phyloP scores from a whole-genome alignment of 768 basidiomycete genomes.

The Rhodotorula diobovata region DNA sequence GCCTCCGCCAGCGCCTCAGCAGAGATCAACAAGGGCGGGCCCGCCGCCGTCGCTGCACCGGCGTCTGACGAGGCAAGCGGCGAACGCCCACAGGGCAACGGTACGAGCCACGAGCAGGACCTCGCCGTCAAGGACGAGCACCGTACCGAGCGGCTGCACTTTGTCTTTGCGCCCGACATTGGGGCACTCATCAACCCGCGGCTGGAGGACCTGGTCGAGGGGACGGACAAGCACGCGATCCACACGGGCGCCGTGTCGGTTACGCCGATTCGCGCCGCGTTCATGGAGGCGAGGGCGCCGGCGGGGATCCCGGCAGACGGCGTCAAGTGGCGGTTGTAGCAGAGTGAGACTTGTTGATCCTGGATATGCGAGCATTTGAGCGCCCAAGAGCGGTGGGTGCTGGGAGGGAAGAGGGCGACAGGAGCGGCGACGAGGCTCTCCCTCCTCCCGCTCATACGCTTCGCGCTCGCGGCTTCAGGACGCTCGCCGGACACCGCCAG shows the following conservation, averaged over 20 bases:
- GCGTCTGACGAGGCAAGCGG: neutral
- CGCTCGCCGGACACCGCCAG: no score
- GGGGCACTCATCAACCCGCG: constrained; percentile 44
- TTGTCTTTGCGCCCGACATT: constrained; percentile 48
- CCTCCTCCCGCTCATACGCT: no score
- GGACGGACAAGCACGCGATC: constrained; percentile 45
- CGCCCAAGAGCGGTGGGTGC: no score
- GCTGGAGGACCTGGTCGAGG: constrained; percentile 28
- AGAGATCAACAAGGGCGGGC: constrained; percentile 10
- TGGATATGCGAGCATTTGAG: no score
- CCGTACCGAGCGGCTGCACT: constrained; percentile 38
- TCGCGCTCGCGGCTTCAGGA: no score
- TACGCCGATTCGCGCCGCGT: constrained; percentile 35
- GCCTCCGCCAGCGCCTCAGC: neutral
- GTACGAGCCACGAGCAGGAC: neutral
- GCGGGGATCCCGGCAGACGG: neutral
- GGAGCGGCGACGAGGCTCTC: no score
- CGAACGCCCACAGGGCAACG: neutral
- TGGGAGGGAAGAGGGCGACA: no score
- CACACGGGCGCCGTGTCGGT: constrained; percentile 36
- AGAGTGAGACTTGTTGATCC: no score
- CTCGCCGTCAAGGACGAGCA: constrained; percentile 15
- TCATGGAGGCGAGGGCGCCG: constrained; percentile 3
- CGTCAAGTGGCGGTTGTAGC: constrained; percentile 2
- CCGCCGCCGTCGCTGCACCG: constrained; percentile 24